phyloP scores from a whole-genome alignment of 2,329 filamentous ascomycete genomes.

The Apiospora malaysiana region DNA sequence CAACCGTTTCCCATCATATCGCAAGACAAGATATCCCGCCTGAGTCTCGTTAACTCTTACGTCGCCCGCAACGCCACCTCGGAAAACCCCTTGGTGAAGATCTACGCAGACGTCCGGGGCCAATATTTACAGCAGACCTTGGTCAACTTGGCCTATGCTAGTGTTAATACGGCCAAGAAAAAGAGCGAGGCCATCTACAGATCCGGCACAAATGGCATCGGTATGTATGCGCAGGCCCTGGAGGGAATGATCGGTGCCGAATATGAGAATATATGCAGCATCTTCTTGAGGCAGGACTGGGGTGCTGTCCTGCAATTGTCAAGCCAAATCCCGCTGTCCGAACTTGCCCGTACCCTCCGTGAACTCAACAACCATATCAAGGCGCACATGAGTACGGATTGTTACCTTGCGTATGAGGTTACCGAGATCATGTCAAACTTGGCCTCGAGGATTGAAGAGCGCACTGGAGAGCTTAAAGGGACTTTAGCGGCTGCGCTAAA shows the following conservation, averaged over 20 bases:
- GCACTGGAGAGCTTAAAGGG: slow-evolving; percentile 84
- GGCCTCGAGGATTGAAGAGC: slow-evolving; percentile 78
- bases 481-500: slow-evolving; percentile 85
- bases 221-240: slow-evolving; percentile 85
- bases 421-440: slow-evolving; percentile 86
- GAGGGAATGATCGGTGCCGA: slow-evolving; percentile 88
- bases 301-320: slow-evolving; percentile 78
- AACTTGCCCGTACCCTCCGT: slow-evolving; percentile 83
- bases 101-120: slow-evolving; percentile 86
- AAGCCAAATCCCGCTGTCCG: slow-evolving; percentile 77
- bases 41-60: slow-evolving; percentile 81
- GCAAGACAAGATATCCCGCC: slow-evolving; percentile 74
- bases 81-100: slow-evolving; percentile 74
- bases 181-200: slow-evolving; percentile 86
- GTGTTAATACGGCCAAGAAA: slow-evolving; percentile 81
- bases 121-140: slow-evolving; percentile 84
- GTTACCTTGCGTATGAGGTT: slow-evolving; percentile 93
- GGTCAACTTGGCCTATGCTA: slow-evolving; percentile 86
- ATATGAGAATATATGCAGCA: slow-evolving; percentile 85
- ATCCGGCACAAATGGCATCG: slow-evolving; percentile 88
- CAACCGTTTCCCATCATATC: slow-evolving; percentile 81
- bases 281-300: slow-evolving; percentile 89
- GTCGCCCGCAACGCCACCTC: slow-evolving; percentile 66
- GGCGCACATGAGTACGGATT: slow-evolving; percentile 84
- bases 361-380: slow-evolving; percentile 93